Evolutionary conservation across 139 green algal species (phyloP), one percentile per base, ranked within the genome.

Genomic region (Zygnema circumcarinatum): DNA sequence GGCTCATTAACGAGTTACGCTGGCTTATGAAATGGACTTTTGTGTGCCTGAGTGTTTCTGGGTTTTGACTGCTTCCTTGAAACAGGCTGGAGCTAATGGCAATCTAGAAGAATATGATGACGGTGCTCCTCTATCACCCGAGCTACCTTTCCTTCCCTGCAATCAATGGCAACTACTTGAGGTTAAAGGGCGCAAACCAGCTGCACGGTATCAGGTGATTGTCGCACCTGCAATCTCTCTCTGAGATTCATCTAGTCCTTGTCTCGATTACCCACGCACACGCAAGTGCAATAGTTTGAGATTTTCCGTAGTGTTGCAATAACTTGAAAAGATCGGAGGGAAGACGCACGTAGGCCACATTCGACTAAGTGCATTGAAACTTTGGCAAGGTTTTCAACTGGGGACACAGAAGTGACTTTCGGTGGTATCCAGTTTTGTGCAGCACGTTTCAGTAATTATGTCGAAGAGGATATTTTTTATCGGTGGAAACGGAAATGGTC

Each of bases 401-500:
- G n/a, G n/a, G n/a, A n/a, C n/a, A n/a, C n/a, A n/a, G n/a, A n/a
- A 62, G 47, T 62, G 16, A 62, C 47, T 62, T n/a, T 62, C 47
- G 7, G 47, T 62, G 47, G 47, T 62, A n/a, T 62, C 47, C 47
- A 62, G 47, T 62, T 1, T 85, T 0, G 67, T 89, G 84, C 41
- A 91, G 92, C 96, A 98, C 33, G 94, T 92, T 1, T 90, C 93
- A 1, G 93, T 89, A 0, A 38, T 98, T 1, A 0, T 98, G 38
- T 93, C 92, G 3, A 73, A 67, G 41, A 83, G 87, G 35, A 86
- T 98, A 69, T 97, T 93, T 73, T 22, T 98, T 0, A 79, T 98
- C 1, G 96, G 95, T 0, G 96, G 96, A 25, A 98, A 97, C 90
- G 96, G 93, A 74, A 92, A 94, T 96, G 96, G 96, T 0, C 92